Evolutionary conservation across 495 filamentous ascomycete species (phyloP).

Genomic region (Glutinoglossum americanum): DNA sequence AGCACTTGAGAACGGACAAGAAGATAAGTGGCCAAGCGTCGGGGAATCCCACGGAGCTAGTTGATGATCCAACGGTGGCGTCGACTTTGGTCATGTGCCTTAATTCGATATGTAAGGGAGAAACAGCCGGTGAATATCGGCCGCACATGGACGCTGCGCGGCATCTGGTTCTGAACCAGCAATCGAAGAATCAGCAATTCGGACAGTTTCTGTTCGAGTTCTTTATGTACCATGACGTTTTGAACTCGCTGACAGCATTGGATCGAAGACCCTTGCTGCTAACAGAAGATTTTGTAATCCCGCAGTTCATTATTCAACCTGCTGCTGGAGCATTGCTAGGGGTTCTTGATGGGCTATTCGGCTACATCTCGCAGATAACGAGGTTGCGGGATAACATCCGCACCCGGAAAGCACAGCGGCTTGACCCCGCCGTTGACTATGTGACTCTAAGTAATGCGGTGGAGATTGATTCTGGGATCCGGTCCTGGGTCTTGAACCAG

Average conservation of each 20-base stretch:
- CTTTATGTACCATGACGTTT: conserved; percentile 78
- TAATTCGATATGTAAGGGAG: conserved; percentile 60
- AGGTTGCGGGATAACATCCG: conserved; percentile 59
- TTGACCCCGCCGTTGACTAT: conserved; percentile 56
- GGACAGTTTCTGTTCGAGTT: conserved; percentile 74
- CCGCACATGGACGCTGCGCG: conserved; percentile 62
- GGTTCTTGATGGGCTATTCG: conserved; percentile 72
- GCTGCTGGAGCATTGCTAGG: conserved; percentile 49
- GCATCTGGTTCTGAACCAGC: conserved; percentile 38
- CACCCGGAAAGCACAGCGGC: conserved; percentile 33
- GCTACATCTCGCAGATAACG: conserved; percentile 61
- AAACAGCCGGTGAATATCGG: conserved; percentile 55
- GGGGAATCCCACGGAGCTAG: conserved; percentile 20
- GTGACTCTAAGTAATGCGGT: conserved; percentile 50
- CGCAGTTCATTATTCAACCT: conserved; percentile 51
- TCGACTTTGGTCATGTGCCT: conserved; percentile 68
- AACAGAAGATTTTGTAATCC: conserved; percentile 39
- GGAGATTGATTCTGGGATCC: conserved; percentile 55
- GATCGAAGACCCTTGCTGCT: conserved; percentile 32
- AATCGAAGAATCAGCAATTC: conserved; percentile 40
- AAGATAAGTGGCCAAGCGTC: conserved; percentile 21
- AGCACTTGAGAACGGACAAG: conserved; percentile 17
- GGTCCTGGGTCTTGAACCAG: conserved; percentile 49
- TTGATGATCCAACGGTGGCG: conserved; percentile 33
- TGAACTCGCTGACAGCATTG: conserved; percentile 54